Evolutionary conservation across 2,329 filamentous ascomycete genomes (phyloP), one percentile per base, ranked within the genome.

Genomic region (Coniosporium uncinatum): DNA sequence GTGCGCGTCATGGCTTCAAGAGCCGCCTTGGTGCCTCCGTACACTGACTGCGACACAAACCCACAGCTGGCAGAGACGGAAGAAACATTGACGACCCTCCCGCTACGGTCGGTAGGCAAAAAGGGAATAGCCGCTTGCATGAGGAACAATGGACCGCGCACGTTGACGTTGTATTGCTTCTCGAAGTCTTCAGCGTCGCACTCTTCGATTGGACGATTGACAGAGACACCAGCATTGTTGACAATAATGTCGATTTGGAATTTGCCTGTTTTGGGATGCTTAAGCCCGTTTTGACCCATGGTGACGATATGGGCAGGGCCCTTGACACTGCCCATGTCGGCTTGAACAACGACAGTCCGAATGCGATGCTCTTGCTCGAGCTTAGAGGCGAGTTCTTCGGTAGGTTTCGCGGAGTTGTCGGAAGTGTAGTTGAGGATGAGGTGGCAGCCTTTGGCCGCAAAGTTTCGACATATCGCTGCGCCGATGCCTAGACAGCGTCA

Each of bases 241-340:
- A 95, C 70, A 40, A 95, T 69, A 46, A 95, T 87, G 64, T 94
- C 87, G 54, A 95, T 75, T 53, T 83, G 78, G 57, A 88, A 78
- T 42, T 69, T 67, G 44, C 63, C 61, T 46, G 65, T 71, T 52
- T 73, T 70, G 21, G 74, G 69, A 43, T 71, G 57, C 6, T 72
- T 57, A 62, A 85, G 81, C 54, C 79, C 69, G 48, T 78, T 70
- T 50, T 77, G 73, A 4, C 79, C 73, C 0, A 73, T 71, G 19
- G 68, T 63, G 33, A 89, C 62, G 39, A 88, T 71, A 33, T 75
- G 64, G 5, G 71, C 66, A 2, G 82, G 79, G 1, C 81, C 81
- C 5, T 71, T 70, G 24, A 78, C 69, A 2, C 75, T 73, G 48
- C 78, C 75, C 53, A 91, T 76, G 62, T 89, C 85, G 20, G 85